A percentile compares a stretch with the other conserved stretches of the same genome.
These are phyloP conservation scores for Calonectria pseudoturangicola DNA, from an alignment of 2,329 filamentous ascomycete species.

Conservation along the genomic window DNA sequence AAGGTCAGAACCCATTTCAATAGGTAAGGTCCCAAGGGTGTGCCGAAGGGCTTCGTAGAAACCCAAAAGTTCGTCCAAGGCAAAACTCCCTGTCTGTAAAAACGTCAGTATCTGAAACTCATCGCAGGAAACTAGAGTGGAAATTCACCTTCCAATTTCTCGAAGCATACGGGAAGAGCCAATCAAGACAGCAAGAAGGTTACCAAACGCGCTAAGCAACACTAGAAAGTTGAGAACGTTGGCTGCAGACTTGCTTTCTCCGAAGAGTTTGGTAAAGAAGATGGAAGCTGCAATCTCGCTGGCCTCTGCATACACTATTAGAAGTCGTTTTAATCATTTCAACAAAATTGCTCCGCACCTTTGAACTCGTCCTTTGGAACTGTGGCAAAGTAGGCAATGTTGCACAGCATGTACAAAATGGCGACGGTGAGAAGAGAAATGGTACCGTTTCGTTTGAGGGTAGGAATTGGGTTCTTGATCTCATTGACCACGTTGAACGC, in stretches of 20 bases:
- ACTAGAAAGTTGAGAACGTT: slow-evolving; percentile 72
- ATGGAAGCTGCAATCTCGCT: slow-evolving; percentile 73
- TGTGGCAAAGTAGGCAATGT: slow-evolving; percentile 77
- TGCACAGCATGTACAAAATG: slow-evolving; percentile 74
- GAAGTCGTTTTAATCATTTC: not conserved
- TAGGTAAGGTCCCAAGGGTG: slow-evolving; percentile 75
- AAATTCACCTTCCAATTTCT: slow-evolving; percentile 71
- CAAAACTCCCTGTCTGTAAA: slow-evolving; percentile 73
- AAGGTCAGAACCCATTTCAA: slow-evolving; percentile 75
- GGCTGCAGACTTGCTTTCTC: slow-evolving; percentile 66
- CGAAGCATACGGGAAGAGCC: slow-evolving; percentile 74
- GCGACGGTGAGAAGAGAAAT: slow-evolving; percentile 71
- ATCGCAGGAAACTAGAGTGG: rapidly evolving
- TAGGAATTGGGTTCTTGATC: slow-evolving; percentile 75
- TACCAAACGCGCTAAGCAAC: slow-evolving; percentile 74
- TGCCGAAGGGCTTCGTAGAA: slow-evolving; percentile 74
- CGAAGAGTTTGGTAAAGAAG: slow-evolving; percentile 77
- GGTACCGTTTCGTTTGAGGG: slow-evolving; percentile 69
- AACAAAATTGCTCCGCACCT: not conserved
- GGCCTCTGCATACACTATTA: slow-evolving; percentile 56
- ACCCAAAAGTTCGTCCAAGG: slow-evolving; percentile 78
- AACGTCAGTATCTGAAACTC: not conserved
- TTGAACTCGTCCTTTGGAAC: slow-evolving; percentile 73
- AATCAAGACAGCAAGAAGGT: slow-evolving; percentile 73
- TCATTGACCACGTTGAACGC: slow-evolving; percentile 79